Percentiles rank a stretch among this genome's conserved stretches.
Evolutionary conservation across 139 green algal species (phyloP).

Genomic region (Penium margaritaceum): DNA sequence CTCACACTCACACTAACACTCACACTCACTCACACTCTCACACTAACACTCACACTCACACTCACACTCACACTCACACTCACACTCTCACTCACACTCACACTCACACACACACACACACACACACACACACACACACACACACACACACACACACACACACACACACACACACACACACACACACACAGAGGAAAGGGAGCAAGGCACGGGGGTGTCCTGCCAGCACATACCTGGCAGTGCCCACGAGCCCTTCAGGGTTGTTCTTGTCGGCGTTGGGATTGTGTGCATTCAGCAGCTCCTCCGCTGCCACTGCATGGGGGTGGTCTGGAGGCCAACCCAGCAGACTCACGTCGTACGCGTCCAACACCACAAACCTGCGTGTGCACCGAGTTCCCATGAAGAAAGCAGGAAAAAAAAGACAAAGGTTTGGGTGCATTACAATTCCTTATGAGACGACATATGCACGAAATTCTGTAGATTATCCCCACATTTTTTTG

Average conservation of each 20-base stretch:
- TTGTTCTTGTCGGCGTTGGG: slow-evolving; percentile 50
- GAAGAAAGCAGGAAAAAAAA: neutral
- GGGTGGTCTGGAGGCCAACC: slow-evolving; percentile 46
- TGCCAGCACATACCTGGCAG: too few relatives aligned
- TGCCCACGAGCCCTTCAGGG: slow-evolving; percentile 32
- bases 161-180: neutral
- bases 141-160: neutral
- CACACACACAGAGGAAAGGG: neutral
- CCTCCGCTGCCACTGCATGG: slow-evolving; percentile 15
- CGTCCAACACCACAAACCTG: slow-evolving; percentile 65
- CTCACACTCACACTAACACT: too few relatives aligned
- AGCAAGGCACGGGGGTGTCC: too few relatives aligned
- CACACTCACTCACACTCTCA: too few relatives aligned
- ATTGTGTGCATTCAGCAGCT: slow-evolving; percentile 23
- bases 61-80: too few relatives aligned
- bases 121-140: neutral
- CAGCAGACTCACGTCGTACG: slow-evolving; percentile 62
- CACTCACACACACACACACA: neutral
- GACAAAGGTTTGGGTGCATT: too few relatives aligned
- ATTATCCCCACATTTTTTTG: too few relatives aligned
- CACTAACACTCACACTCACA: too few relatives aligned
- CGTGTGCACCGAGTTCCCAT: neutral
- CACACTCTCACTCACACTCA: neutral
- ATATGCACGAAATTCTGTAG: too few relatives aligned
- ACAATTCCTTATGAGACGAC: too few relatives aligned